Conservation (phyloP, 2,329 filamentous ascomycete species). For the Emericellopsis cladophorae region DNA sequence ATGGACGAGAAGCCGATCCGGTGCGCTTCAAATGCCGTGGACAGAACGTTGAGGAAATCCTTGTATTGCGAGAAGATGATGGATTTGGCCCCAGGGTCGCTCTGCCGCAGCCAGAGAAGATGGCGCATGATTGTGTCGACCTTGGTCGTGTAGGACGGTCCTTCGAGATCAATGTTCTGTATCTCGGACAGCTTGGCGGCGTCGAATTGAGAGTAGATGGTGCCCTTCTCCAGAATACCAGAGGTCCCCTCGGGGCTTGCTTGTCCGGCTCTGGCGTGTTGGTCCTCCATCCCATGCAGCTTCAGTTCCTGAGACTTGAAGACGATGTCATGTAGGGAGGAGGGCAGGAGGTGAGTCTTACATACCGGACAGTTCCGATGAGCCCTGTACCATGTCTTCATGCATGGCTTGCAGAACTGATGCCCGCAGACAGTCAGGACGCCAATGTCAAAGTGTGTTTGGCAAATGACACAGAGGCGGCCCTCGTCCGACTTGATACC, state of each 20-base stretch:
- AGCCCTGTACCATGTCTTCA: constrained; percentile 62
- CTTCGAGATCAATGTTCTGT: constrained; percentile 63
- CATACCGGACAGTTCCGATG: constrained; percentile 76
- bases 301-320: constrained; percentile 65
- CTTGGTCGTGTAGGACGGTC: constrained; percentile 74
- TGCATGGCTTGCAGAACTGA: constrained; percentile 82
- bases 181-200: constrained; percentile 64
- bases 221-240: constrained; percentile 15
- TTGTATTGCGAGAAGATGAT: constrained; percentile 88
- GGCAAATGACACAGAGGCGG: constrained; percentile 78
- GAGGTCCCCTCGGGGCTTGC: no score
- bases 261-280: no score
- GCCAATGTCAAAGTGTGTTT: constrained; percentile 62
- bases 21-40: constrained; percentile 55
- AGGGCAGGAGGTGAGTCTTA: constrained; percentile 51
- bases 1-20: constrained; percentile 65
- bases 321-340: constrained; percentile 74
- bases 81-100: constrained; percentile 78
- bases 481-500: constrained; percentile 52
- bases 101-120: constrained; percentile 70
- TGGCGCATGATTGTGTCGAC: constrained; percentile 76
- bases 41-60: constrained; percentile 66
- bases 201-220: constrained; percentile 70
- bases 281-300: constrained; percentile 31
- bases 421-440: constrained; percentile 82